Base-by-base conservation (phyloP, 371 early-diverging fungal genomes). In the Circinella minor region DNA sequence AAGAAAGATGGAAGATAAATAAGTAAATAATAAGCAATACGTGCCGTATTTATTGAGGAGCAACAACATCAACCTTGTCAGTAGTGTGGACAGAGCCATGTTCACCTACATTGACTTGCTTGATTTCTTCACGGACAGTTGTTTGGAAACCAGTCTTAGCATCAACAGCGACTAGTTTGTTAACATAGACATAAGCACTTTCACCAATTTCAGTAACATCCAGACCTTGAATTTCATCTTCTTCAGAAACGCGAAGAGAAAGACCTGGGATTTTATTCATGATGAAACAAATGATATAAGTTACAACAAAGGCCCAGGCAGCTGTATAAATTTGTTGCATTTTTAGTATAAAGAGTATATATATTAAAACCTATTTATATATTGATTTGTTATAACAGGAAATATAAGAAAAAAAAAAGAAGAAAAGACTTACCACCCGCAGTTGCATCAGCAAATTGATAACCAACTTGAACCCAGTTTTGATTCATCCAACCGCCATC, bases 401-500 rank as follows among this genome's bases (percentile, higher is more conserved):
- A 1, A 27, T 27, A 27, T 27, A 0, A 27, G 27, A 27, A 2
- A 27, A 27, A 27, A 27, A 27, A 27, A 2, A 27, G 2, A 27
- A 27, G 27, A n/a, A n/a, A n/a, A n/a, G 27, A 2, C 27, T 27
- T 27, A 27, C 27, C 27, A 66, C 92, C 92, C 38, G 91, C 91
- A 4, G 79, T 81, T 39, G 89, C 82, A 49, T 92, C 94, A 0
- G 92, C 93, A 10, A 95, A 74, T 77, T 97, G 97, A 73, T 91
- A 87, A 4, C 84, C 86, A 36, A 95, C 63, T 77, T 96, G 96
- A 27, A 89, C 86, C 85, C 87, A 93, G 77, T 95, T 74, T 39
- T 90, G 89, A 68, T 95, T 91, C 73, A 94, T 77, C 86, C 94
- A 90, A n/a, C 97, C 96, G 51, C 95, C 95, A 3, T 71, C 61